A percentile compares a stretch with the other conserved stretches of the same genome.
phyloP scores from a whole-genome alignment of 2,329 filamentous ascomycete species.

The Colletotrichum sp. region DNA sequence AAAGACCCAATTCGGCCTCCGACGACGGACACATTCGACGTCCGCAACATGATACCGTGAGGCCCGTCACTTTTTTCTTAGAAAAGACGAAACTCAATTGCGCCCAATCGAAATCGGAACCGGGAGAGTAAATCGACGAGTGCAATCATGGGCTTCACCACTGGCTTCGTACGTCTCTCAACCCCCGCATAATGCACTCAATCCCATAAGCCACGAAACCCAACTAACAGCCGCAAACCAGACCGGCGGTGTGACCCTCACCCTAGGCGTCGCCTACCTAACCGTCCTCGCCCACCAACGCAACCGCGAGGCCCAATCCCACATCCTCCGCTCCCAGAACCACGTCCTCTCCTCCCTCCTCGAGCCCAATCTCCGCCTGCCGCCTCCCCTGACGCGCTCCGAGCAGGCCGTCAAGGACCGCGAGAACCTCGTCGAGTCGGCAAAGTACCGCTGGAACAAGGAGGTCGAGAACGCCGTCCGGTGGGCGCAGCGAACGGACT shows the following conservation, averaged over 20 bases:
- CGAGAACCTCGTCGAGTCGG: conserved; percentile 65
- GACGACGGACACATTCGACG: not conserved
- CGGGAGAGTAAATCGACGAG: not conserved
- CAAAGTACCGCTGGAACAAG: conserved; percentile 81
- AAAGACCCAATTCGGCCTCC: not conserved
- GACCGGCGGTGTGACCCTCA: conserved; percentile 79
- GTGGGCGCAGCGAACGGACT: conserved; percentile 71
- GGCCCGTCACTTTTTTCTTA: not conserved
- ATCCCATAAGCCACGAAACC: not conserved
- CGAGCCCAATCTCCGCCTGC: conserved; percentile 50
- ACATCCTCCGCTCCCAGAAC: conserved; percentile 62
- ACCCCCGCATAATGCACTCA: not conserved
- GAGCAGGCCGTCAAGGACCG: conserved; percentile 57
- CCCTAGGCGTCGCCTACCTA: conserved; percentile 75
- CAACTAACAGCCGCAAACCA: conserved; percentile 35
- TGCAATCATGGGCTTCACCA: conserved; percentile 71
- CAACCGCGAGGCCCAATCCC: conserved; percentile 65
- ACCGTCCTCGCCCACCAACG: conserved; percentile 73
- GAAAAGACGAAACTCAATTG: not conserved
- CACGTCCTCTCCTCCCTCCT: conserved; percentile 58
- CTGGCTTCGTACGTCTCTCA: conserved; percentile 69
- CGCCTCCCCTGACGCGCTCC: conserved; percentile 54
- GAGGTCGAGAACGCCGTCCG: conserved; percentile 72
- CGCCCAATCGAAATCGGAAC: not conserved
- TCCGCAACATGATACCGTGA: conserved; percentile 20